Evolutionary conservation across 2,329 filamentous ascomycete species (phyloP).

Genomic region (Pyrenophora graminea): DNA sequence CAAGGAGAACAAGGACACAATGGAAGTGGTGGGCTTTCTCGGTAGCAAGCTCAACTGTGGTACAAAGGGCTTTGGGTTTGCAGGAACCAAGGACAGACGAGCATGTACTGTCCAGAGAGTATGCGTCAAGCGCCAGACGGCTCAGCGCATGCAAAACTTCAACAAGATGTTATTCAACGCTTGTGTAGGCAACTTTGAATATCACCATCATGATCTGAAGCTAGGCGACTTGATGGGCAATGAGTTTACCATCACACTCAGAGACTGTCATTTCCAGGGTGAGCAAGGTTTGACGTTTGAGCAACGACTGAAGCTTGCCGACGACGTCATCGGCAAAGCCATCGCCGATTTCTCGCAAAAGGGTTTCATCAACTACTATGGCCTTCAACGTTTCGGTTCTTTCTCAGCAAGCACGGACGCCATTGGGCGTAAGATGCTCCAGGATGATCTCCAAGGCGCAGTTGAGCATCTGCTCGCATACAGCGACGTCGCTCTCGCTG

Average conservation of each 20-base stretch:
- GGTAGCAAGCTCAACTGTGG: conserved; percentile 72
- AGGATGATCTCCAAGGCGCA: conserved; percentile 79
- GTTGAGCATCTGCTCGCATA: conserved; percentile 77
- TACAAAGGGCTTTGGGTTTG: conserved; percentile 73
- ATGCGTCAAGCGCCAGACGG: conserved; percentile 65
- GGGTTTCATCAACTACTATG: conserved; percentile 97
- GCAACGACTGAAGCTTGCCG: conserved; percentile 52
- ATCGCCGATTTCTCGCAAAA: conserved; percentile 69
- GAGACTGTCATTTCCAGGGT: conserved; percentile 73
- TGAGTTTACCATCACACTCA: conserved; percentile 88
- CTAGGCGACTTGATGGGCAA: conserved; percentile 87
- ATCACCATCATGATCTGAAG: conserved; percentile 71
- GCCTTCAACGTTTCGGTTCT: conserved; percentile 94
- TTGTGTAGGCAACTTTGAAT: conserved; percentile 77
- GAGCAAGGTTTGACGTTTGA: conserved; percentile 40
- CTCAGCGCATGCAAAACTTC: conserved; percentile 67
- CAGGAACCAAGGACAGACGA: conserved; percentile 88
- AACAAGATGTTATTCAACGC: conserved; percentile 65
- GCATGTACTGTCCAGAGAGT: conserved; percentile 85
- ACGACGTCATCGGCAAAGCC: conserved; percentile 59
- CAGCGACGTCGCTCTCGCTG: conserved; percentile 64
- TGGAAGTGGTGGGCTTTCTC: conserved; percentile 83
- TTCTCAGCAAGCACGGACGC: conserved; percentile 84
- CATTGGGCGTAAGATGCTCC: conserved; percentile 81
- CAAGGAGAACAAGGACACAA: conserved; percentile 97